Percentiles rank a stretch among this genome's conserved stretches.
These are phyloP conservation scores for Saussurea involucrata DNA, from an alignment of 129 eudicot species.

Conservation along the genomic window DNA sequence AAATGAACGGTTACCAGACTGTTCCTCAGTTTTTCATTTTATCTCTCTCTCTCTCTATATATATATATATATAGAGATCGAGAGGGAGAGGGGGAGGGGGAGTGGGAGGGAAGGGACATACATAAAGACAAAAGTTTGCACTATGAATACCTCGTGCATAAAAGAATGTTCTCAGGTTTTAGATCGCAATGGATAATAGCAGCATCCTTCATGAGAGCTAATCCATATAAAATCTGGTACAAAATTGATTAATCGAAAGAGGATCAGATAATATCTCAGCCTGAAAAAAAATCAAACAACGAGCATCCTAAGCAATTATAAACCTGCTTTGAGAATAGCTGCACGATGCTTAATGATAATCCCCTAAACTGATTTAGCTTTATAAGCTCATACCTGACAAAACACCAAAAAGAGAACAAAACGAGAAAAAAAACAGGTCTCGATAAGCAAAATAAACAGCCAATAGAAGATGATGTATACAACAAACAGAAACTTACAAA, in stretches of 20 bases:
- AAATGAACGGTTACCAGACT: background rate
- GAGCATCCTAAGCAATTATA: background rate
- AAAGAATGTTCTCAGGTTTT: slow-evolving; percentile 94
- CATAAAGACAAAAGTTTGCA: background rate
- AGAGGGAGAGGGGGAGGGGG: too few relatives aligned
- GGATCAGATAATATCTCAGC: background rate
- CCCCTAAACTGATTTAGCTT: slow-evolving; percentile 83
- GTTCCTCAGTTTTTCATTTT: background rate
- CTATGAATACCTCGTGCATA: slow-evolving; percentile 68
- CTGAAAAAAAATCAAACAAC: background rate
- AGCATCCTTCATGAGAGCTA: slow-evolving; percentile 97
- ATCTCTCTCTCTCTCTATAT: background rate
- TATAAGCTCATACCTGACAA: slow-evolving; percentile 82
- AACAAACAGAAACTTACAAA: slow-evolving; percentile 57
- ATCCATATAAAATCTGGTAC: slow-evolving; percentile 77
- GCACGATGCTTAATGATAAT: slow-evolving; percentile 84
- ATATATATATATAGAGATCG: too few relatives aligned
- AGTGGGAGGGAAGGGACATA: too few relatives aligned
- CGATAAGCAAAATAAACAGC: background rate
- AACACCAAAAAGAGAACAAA: background rate
- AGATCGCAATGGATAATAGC: slow-evolving; percentile 96
- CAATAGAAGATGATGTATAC: background rate
- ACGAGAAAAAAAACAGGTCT: slow-evolving; percentile 8
- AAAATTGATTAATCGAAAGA: slow-evolving; percentile 14
- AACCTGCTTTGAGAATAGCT: slow-evolving; percentile 95